Conservation (phyloP, 2,329 filamentous ascomycete genomes). For the Escovopsis sp. region DNA sequence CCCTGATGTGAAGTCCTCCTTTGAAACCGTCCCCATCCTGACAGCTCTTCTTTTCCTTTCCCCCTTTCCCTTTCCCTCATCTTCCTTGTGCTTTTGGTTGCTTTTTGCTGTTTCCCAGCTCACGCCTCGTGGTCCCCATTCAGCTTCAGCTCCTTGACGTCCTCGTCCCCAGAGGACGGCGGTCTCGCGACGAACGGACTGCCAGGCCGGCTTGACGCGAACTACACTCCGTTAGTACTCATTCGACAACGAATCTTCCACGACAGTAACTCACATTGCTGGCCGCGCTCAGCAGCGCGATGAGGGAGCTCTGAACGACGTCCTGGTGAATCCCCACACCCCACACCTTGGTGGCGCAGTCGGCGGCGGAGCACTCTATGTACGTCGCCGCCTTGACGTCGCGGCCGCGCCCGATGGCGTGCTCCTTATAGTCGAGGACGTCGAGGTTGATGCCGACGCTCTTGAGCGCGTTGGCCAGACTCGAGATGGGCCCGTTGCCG, state of each 20-base stretch:
- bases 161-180: constrained; percentile 8
- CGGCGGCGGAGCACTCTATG: constrained; percentile 67
- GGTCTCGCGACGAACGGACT: constrained; percentile 46
- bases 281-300: constrained; percentile 72
- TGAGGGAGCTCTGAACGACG: constrained; percentile 75
- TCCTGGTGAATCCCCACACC: constrained; percentile 43
- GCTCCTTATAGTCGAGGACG: constrained; percentile 90
- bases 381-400: constrained; percentile 90
- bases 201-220: constrained; percentile 52
- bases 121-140: constrained; percentile 5
- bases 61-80: neutral
- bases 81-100: neutral
- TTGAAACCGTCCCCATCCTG: too few relatives aligned
- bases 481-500: constrained; percentile 84
- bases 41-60: too few relatives aligned
- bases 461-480: constrained; percentile 66
- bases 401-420: constrained; percentile 68
- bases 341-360: constrained; percentile 62
- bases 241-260: neutral
- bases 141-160: constrained; percentile 4
- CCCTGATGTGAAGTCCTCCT: too few relatives aligned
- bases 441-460: constrained; percentile 73
- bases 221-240: constrained; percentile 31
- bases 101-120: constrained; percentile 10
- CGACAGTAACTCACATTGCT: constrained; percentile 53